Evolutionary conservation across 2,329 filamentous ascomycete species (phyloP), one percentile per base, ranked within the genome.

Genomic region (Aureobasidium pullulans): DNA sequence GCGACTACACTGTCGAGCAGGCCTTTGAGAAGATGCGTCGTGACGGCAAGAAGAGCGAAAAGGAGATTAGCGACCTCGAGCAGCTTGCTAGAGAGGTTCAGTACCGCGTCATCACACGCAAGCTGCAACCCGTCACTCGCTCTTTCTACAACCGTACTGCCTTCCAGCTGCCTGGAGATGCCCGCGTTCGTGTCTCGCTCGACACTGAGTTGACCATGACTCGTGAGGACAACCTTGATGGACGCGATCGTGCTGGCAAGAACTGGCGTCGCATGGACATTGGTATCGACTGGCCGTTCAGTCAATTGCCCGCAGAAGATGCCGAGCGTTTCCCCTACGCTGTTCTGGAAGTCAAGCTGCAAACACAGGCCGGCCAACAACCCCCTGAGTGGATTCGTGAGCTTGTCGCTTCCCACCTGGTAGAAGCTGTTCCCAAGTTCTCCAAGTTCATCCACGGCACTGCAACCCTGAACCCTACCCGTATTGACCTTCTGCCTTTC

Each of bases 241-340:
- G 91, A 44, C 81, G 80, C 50, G 77, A 75, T 60, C 84, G 94
- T 50, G 80, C 85, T 5, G 94, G 93, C 19, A 81, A 92, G 65
- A 96, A 97, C 76, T 99, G 94, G 94, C 84, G 94, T 62, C 85
- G 94, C 44, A 97, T 88, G 85, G 94, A 99, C 71, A 97, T 99
- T 70, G 94, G 94, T 4, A 90, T 99, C 62, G 94, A 99, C 72
- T 96, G 81, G 71, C 94, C 94, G 0, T 99, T 99, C 76, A 86
- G 85, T 5, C 92, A 99, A 70, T 78, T 99, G 6, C 90, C 91
- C 0, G 75, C 88, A 0, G 86, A 88, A 62, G 94, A 99, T 70
- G 81, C 96, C 47, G 89, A 91, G 64, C 85, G 90, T 47, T 99
- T 99, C 73, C 94, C 94, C 0, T 99, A 99, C 67, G 94, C 94